phyloP scores from a whole-genome alignment of 176 grass and related monocot genomes.

The Alloteropsis semialata region DNA sequence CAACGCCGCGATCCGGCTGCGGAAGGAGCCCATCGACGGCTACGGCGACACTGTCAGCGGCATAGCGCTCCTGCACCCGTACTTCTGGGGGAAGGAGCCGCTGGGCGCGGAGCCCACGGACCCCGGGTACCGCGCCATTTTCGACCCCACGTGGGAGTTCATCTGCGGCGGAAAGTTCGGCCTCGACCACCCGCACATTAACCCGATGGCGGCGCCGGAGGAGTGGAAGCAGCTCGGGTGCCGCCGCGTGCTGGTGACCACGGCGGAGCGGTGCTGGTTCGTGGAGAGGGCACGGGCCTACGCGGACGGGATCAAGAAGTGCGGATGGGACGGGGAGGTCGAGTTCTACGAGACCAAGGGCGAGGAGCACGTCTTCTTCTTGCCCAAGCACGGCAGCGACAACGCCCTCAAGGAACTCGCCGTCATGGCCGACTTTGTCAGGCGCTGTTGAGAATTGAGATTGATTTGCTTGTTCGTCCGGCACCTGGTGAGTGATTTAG shows the following conservation, averaged over 20 bases:
- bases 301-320: slow-evolving; percentile 51
- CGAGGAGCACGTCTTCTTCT: slow-evolving; percentile 62
- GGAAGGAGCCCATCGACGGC: slow-evolving; percentile 47
- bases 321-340: slow-evolving; percentile 61
- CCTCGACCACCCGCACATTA: slow-evolving; percentile 42
- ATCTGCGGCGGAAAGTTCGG: slow-evolving; percentile 42
- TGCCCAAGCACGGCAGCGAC: slow-evolving; percentile 46
- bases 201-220: slow-evolving; percentile 49
- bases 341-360: slow-evolving; percentile 53
- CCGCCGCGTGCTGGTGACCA: slow-evolving; percentile 61
- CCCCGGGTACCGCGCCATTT: slow-evolving; percentile 21
- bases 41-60: slow-evolving; percentile 34
- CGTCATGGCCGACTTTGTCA: slow-evolving; percentile 48
- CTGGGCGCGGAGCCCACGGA: slow-evolving; percentile 40
- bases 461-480: neutral
- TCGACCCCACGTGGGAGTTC: slow-evolving; percentile 55
- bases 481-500: neutral
- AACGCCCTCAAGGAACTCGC: slow-evolving; percentile 58
- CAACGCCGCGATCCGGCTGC: slow-evolving; percentile 52
- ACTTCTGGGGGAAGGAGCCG: slow-evolving; percentile 65
- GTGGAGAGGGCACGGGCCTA: slow-evolving; percentile 68
- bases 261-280: slow-evolving; percentile 62
- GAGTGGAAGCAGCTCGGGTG: slow-evolving; percentile 50
- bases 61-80: slow-evolving; percentile 61
- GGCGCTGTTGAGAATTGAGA: slow-evolving; percentile 24